Evolutionary conservation across 2,329 filamentous ascomycete species (phyloP).

Genomic region (Cercospora canescens): DNA sequence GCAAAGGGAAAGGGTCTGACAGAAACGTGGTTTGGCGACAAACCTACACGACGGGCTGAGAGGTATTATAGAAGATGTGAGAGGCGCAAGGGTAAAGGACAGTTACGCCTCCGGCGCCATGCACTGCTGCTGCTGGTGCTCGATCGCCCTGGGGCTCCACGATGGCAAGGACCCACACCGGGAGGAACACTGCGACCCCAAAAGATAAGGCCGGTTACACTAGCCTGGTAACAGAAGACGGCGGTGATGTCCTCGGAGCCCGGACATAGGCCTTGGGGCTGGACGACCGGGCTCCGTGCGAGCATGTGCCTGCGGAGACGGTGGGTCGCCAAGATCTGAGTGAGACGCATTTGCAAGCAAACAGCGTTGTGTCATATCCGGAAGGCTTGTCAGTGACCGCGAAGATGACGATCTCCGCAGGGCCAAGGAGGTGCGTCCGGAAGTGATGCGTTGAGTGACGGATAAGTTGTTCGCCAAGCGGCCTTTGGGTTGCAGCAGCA

Average conservation of each 20-base stretch:
- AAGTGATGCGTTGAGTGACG: conserved; percentile 16
- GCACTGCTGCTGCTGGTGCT: conserved; percentile 5
- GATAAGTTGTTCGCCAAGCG: conserved; percentile 20
- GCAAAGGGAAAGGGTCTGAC: conserved; percentile 3
- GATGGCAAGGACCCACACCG: conserved; percentile 12
- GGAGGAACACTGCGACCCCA: neutral
- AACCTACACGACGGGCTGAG: conserved; percentile 13
- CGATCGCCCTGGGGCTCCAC: conserved; percentile 15
- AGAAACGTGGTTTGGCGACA: neutral
- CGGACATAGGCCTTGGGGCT: conserved; percentile 4
- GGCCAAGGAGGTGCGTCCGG: conserved; percentile 15
- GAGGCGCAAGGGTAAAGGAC: conserved; percentile 3
- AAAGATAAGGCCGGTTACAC: conserved; percentile 18
- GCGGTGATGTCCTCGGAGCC: conserved; percentile 6
- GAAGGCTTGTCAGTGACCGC: conserved; percentile 3
- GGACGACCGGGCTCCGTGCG: conserved; percentile 12
- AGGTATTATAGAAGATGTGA: conserved; percentile 13
- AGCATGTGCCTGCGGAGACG: conserved; percentile 19
- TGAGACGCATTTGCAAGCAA: conserved; percentile 22
- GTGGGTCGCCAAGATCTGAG: conserved; percentile 25
- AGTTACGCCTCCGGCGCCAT: conserved; percentile 16
- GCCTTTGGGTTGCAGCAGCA: conserved; percentile 5
- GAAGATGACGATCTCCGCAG: conserved; percentile 19
- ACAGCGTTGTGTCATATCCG: conserved; percentile 14
- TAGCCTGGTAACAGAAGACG: conserved; percentile 6